phyloP scores from a whole-genome alignment of 495 filamentous ascomycete genomes.

The Neurospora africana region DNA sequence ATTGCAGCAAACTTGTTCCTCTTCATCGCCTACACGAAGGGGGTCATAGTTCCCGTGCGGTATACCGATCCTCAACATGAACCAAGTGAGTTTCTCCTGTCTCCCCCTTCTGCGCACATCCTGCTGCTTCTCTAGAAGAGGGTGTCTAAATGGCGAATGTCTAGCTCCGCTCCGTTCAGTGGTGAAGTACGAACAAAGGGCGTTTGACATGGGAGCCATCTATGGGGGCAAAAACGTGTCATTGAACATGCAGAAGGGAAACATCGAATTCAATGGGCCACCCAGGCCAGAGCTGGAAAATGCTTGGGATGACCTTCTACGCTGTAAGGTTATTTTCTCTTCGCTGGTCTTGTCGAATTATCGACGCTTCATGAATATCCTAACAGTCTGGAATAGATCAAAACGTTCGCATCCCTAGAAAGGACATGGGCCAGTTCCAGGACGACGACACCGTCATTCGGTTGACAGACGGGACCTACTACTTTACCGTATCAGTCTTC shows the following conservation, averaged over 20 bases:
- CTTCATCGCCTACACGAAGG: neutral
- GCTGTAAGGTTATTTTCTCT: neutral
- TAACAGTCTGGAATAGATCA: neutral
- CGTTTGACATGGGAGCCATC: neutral
- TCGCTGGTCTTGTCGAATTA: neutral
- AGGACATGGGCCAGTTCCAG: conserved; percentile 1
- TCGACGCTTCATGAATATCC: neutral
- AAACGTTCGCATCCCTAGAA: neutral
- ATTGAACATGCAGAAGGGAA: neutral
- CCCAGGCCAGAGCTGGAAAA: conserved; percentile 1
- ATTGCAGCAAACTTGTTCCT: neutral
- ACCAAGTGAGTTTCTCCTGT: neutral
- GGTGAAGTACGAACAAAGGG: neutral
- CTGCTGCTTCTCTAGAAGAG: neutral
- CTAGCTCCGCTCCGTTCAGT: neutral
- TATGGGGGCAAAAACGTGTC: neutral
- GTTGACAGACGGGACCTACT: conserved; percentile 1
- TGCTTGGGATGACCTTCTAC: conserved; percentile 1
- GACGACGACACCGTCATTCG: neutral
- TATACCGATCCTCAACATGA: neutral
- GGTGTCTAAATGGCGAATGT: neutral
- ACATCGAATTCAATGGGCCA: neutral
- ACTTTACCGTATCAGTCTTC: conserved; percentile 1
- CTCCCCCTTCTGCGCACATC: too few species aligned
- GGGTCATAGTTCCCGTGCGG: neutral